Evolutionary conservation across 2,329 filamentous ascomycete genomes (phyloP), one percentile per base, ranked within the genome.

Genomic region (Arthrobotrys pseudoclavata): DNA sequence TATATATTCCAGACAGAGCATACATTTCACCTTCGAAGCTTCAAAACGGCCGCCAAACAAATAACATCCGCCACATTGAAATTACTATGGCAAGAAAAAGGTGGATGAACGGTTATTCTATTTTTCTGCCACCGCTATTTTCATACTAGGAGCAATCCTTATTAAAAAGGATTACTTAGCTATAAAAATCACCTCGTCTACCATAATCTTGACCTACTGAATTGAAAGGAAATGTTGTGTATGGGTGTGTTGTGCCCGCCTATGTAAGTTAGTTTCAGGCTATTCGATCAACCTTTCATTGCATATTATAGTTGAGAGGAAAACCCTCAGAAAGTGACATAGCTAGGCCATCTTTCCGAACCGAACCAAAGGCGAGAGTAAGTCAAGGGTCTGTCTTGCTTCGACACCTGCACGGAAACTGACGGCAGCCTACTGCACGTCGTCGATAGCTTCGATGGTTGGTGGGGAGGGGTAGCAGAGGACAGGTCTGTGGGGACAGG

Each of bases 301-400:
- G n/a, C n/a, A n/a, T n/a, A n/a, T n/a, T n/a, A n/a, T n/a, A n/a
- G n/a, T n/a, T n/a, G n/a, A n/a, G n/a, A n/a, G n/a, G n/a, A n/a
- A n/a, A 45, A 60, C 26, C 55, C 31, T 4, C 20, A 60, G 20
- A 18, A 18, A 42, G 34, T 12, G 34, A 60, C 31, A 42, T 5
- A 26, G 55, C 20, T 60, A 34, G 55, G 55, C 4, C 34, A 26
- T n/a, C 55, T 42, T 60, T 40, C 55, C 55, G 55, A 60, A 40
- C 53, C 53, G 31, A 40, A 42, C 18, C 55, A 42, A 34, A 45
- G n/a, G n/a, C 9, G 4, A 60, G 10, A 9, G 55, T 34, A 13
- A 57, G 34, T 60, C 55, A 60, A 34, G 55, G 55, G 34, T 60
- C 55, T 60, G 55, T 34, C 55, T 63, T 63, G 60, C 13, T 48